phyloP scores from a whole-genome alignment of 208 protist species.

The Trypanosoma rangeli region DNA sequence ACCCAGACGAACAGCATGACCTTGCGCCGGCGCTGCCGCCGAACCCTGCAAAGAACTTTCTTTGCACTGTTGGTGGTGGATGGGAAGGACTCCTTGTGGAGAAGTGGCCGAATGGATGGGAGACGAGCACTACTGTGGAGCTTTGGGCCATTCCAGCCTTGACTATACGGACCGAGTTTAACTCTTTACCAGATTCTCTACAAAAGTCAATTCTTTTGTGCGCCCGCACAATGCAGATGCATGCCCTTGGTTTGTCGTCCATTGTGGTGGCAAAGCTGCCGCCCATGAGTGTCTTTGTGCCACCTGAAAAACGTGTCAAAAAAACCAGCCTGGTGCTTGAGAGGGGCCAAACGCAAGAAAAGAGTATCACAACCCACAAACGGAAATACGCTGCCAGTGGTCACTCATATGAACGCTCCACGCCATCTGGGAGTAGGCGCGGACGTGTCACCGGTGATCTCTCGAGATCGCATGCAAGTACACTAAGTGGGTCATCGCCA shows the following conservation, averaged over 20 bases:
- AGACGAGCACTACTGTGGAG: constrained; percentile 71
- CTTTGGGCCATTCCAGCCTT: constrained; percentile 75
- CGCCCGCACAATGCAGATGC: constrained; percentile 60
- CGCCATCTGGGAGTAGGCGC: background rate
- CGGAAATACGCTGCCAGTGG: constrained; percentile 3
- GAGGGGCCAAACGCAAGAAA: background rate
- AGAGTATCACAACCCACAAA: background rate
- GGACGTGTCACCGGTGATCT: constrained; percentile 1
- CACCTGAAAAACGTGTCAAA: constrained; percentile 30
- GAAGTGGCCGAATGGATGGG: constrained; percentile 89
- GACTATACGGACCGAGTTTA: constrained; percentile 77
- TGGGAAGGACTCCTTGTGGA: constrained; percentile 86
- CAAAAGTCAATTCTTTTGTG: constrained; percentile 64
- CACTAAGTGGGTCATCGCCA: constrained; percentile 3
- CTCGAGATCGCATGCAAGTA: constrained; percentile 6
- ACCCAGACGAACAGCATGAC: constrained; percentile 73
- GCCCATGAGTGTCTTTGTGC: constrained; percentile 70
- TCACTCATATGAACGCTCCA: constrained; percentile 6
- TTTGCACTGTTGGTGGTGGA: constrained; percentile 61
- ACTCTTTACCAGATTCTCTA: constrained; percentile 46
- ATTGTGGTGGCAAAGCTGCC: constrained; percentile 69
- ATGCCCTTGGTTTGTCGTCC: constrained; percentile 53
- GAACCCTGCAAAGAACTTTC: constrained; percentile 51
- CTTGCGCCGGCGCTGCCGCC: constrained; percentile 70
- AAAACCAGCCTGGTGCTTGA: constrained; percentile 8